phyloP scores from a whole-genome alignment of 2,329 filamentous ascomycete species.

The Metarhizium album region DNA sequence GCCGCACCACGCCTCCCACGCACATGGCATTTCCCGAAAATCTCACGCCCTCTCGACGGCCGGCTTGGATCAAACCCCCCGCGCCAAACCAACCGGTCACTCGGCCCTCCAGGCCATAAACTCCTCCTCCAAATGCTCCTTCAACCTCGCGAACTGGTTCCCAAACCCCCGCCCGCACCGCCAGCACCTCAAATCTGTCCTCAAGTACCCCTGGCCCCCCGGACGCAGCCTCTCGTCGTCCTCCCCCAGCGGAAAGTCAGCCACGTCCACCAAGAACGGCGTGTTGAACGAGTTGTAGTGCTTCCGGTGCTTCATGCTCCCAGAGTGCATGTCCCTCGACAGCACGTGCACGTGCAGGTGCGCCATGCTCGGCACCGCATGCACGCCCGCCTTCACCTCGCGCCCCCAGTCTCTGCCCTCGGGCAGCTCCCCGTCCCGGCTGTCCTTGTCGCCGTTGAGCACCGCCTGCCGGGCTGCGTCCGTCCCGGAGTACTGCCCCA shows the following conservation, averaged over 20 bases:
- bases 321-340: conserved; percentile 66
- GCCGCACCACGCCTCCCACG: too few relatives aligned
- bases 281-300: conserved; percentile 92
- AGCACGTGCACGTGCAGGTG: conserved; percentile 87
- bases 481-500: conserved; percentile 49
- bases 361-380: conserved; percentile 83
- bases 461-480: conserved; percentile 58
- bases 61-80: too few relatives aligned
- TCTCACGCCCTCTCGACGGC: too few relatives aligned
- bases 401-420: conserved; percentile 65
- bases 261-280: conserved; percentile 67
- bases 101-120: conserved; percentile 64
- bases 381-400: conserved; percentile 69
- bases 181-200: conserved; percentile 68
- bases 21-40: too few relatives aligned
- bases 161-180: conserved; percentile 65
- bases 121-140: conserved; percentile 64
- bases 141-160: conserved; percentile 62
- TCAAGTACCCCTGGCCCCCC: conserved; percentile 46
- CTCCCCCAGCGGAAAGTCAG: conserved; percentile 63
- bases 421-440: conserved; percentile 43
- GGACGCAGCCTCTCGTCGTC: conserved; percentile 55
- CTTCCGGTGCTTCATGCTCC: conserved; percentile 63
- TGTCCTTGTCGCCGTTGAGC: conserved; percentile 39
- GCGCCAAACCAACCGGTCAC: too few relatives aligned